These are phyloP conservation scores for Aspergillus awamori DNA, from an alignment of 2,329 filamentous ascomycete species.

Conservation along the genomic window DNA sequence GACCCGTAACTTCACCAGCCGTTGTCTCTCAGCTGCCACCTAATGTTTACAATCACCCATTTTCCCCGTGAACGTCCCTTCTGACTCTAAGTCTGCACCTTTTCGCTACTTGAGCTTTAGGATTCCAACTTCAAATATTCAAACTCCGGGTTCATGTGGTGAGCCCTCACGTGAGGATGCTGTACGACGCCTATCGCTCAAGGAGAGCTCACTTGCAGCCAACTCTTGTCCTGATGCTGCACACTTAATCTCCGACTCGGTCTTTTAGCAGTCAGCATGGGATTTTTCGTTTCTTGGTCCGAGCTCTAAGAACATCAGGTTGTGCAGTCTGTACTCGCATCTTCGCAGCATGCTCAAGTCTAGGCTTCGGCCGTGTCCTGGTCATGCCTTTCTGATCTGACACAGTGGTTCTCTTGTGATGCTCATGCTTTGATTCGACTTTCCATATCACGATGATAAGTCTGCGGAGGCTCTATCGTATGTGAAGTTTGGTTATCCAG, in stretches of 20 bases:
- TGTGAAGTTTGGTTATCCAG: neutral
- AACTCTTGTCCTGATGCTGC: neutral
- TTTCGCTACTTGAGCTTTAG: neutral
- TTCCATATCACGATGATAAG: neutral
- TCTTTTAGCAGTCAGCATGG: neutral
- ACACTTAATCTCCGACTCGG: neutral
- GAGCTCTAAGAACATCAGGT: neutral
- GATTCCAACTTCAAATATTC: neutral
- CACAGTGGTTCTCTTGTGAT: too few relatives aligned
- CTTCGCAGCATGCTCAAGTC: neutral
- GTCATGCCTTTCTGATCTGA: too few relatives aligned
- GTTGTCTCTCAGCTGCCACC: neutral
- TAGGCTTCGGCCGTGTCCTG: too few relatives aligned
- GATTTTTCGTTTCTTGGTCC: neutral
- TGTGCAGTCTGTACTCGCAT: neutral
- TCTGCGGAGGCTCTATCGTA: neutral
- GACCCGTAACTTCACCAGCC: neutral
- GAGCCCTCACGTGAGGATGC: neutral
- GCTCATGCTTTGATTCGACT: too few relatives aligned
- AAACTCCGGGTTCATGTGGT: neutral
- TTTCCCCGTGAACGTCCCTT: neutral
- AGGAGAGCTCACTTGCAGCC: neutral
- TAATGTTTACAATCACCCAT: neutral
- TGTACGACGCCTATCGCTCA: neutral
- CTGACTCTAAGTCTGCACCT: neutral